A percentile compares a stretch with the other conserved stretches of the same genome.
Evolutionary conservation across 2,329 filamentous ascomycete species (phyloP).

Genomic region (Arthrobotrys sinensis): DNA sequence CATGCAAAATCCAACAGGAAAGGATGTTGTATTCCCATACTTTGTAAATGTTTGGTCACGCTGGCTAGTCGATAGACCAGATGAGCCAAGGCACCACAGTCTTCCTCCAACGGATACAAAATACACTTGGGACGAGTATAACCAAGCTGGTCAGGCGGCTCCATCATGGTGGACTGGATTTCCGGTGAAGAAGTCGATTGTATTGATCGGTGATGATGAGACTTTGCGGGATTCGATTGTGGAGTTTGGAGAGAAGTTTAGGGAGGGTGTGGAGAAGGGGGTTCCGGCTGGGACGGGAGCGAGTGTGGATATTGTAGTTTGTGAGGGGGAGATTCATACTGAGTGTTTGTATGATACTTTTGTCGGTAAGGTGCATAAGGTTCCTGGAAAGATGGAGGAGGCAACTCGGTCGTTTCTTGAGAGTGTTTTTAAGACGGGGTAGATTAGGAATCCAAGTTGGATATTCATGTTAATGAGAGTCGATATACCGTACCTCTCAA

Average conservation of each 20-base stretch:
- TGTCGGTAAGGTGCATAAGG: constrained; percentile 27
- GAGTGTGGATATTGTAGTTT: constrained; percentile 46
- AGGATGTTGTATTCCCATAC: constrained; percentile 70
- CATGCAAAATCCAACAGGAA: constrained; percentile 69
- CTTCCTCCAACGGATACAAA: constrained; percentile 59
- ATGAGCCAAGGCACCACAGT: constrained; percentile 48
- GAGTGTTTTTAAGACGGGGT: constrained; percentile 34
- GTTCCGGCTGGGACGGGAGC: constrained; percentile 19
- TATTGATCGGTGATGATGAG: constrained; percentile 74
- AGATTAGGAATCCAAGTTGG: too few species aligned
- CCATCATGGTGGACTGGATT: constrained; percentile 72
- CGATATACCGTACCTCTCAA: too few species aligned
- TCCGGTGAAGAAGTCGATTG: constrained; percentile 70
- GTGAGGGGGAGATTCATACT: constrained; percentile 59
- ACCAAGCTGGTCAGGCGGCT: constrained; percentile 71
- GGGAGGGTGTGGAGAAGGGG: constrained; percentile 63
- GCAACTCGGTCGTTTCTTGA: constrained; percentile 44
- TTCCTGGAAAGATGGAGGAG: constrained; percentile 52
- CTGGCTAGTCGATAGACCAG: constrained; percentile 69
- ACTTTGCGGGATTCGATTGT: constrained; percentile 73
- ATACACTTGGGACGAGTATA: constrained; percentile 70
- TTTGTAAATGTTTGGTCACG: constrained; percentile 69
- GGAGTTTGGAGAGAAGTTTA: constrained; percentile 70
- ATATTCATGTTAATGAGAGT: too few species aligned
- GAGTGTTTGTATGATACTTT: constrained; percentile 59